Conservation (phyloP, 169 alveolate species). For the Cryptosporidium andersoni region DNA sequence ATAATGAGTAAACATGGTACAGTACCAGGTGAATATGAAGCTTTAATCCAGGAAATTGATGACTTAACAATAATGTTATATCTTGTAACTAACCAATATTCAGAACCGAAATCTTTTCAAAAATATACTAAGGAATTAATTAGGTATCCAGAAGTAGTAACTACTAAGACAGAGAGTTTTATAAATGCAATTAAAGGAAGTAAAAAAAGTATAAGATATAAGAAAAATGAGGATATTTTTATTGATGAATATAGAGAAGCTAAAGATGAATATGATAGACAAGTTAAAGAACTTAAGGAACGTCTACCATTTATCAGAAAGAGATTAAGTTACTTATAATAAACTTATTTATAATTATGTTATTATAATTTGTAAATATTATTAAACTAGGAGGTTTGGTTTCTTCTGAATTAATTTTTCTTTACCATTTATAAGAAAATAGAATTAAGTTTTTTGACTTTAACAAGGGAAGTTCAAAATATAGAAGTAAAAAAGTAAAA, state of each 20-base stretch:
- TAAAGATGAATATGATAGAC: not conserved
- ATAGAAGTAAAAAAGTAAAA: too few species aligned
- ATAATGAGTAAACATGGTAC: conserved; percentile 49
- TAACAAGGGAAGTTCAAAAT: too few species aligned
- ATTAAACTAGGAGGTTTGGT: too few species aligned
- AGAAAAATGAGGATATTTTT: not conserved
- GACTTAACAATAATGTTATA: conserved; percentile 61
- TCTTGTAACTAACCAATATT: conserved; percentile 32
- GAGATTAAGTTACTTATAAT: conserved; percentile 8
- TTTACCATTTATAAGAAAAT: too few species aligned
- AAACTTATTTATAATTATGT: not conserved
- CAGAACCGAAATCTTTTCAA: conserved; percentile 1
- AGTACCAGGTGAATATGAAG: conserved; percentile 32
- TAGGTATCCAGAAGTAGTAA: conserved; percentile 63
- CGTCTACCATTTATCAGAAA: conserved; percentile 38
- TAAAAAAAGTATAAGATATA: not conserved
- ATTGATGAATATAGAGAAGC: not conserved
- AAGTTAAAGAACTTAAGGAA: conserved; percentile 10
- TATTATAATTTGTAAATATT: too few species aligned
- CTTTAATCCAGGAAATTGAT: conserved; percentile 41
- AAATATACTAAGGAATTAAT: conserved; percentile 35
- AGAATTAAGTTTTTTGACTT: too few species aligned
- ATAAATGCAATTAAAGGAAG: conserved; percentile 13
- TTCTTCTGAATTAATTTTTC: too few species aligned
- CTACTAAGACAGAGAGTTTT: conserved; percentile 41